Evolutionary conservation across 106 monocot genomes (phyloP).

Genomic region (Allium fistulosum): DNA sequence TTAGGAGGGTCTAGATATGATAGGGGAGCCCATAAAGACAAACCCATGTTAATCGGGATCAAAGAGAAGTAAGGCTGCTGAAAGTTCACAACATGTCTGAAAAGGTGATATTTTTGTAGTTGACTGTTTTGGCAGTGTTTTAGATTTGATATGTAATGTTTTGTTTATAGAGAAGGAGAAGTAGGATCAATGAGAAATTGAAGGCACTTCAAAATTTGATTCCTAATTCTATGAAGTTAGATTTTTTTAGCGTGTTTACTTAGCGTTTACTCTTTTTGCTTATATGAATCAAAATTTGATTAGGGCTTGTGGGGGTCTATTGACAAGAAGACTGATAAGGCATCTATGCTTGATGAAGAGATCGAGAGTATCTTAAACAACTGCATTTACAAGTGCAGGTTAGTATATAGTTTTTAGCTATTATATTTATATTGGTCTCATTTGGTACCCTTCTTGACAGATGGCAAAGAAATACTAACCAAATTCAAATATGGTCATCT

Average conservation of each 20-base stretch:
- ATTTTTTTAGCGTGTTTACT: not conserved
- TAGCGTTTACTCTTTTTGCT: not conserved
- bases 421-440: no score
- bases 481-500: no score
- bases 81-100: constrained; percentile 79
- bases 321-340: constrained; percentile 50
- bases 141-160: not conserved
- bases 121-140: not conserved
- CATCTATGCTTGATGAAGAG: constrained; percentile 72
- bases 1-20: constrained; percentile 28
- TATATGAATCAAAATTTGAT: not conserved
- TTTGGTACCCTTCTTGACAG: no score
- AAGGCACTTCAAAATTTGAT: constrained; percentile 65
- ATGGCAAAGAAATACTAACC: no score
- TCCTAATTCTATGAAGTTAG: constrained; percentile 74
- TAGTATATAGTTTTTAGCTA: not conserved
- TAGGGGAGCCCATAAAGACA: constrained; percentile 18
- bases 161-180: constrained; percentile 47
- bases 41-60: constrained; percentile 31
- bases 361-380: constrained; percentile 64
- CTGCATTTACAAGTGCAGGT: constrained; percentile 74
- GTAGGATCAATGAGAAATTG: constrained; percentile 69
- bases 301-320: not conserved
- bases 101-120: constrained; percentile 21
- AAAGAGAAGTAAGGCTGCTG: constrained; percentile 73